Evolutionary conservation across 371 early-diverging fungal species (phyloP).

Genomic region (Mortierella sp.): DNA sequence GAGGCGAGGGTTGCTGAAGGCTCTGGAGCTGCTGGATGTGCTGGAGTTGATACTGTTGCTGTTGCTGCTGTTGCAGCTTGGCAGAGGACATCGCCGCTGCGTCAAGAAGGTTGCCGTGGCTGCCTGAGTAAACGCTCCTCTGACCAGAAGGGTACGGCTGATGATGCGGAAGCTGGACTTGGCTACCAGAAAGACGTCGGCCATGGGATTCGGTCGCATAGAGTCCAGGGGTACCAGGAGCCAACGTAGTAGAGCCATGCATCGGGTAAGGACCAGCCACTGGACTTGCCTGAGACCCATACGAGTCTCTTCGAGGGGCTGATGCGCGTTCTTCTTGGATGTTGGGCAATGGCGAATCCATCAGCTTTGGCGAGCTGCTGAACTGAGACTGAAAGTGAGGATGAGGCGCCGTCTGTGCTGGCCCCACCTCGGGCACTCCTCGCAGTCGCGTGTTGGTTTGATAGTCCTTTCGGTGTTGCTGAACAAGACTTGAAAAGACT

Average conservation of each 20-base stretch:
- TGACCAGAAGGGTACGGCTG: not conserved
- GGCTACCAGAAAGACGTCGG: not conserved
- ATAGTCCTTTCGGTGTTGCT: conserved; percentile 49
- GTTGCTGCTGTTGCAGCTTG: conserved; percentile 13
- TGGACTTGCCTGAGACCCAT: not conserved
- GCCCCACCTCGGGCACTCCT: conserved; percentile 15
- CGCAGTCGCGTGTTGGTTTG: conserved; percentile 29
- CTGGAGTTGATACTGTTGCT: conserved; percentile 6
- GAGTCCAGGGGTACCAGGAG: not conserved
- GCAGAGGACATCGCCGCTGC: conserved; percentile 1
- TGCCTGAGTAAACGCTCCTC: not conserved
- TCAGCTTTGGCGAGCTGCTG: not conserved
- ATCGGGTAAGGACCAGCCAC: not conserved
- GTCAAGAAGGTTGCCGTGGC: conserved; percentile 9
- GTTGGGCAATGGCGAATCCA: not conserved
- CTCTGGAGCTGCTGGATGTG: conserved; percentile 20
- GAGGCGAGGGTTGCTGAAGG: conserved; percentile 17
- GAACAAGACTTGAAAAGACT: conserved; percentile 31
- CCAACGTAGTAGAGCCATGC: not conserved
- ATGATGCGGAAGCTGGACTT: not conserved
- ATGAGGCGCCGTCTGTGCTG: not conserved
- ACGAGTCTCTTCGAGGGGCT: conserved; percentile 5
- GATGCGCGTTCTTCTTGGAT: not conserved
- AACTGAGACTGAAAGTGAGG: not conserved
- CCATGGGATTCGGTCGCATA: not conserved